A percentile compares a stretch with the other conserved stretches of the same genome.
Evolutionary conservation across 169 alveolate genomes (phyloP).

Genomic region (Plasmodium coatneyi): DNA sequence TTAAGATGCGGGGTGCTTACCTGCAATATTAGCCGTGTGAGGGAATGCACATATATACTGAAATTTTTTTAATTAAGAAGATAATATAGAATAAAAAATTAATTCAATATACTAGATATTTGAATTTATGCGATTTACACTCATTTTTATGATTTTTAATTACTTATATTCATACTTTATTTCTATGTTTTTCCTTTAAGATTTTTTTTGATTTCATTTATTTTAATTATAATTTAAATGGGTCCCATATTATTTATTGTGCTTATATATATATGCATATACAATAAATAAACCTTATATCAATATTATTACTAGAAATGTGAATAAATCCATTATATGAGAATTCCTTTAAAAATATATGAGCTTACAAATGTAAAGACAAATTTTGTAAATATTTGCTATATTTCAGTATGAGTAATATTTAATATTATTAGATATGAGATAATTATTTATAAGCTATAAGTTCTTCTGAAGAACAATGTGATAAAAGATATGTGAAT

Average conservation of each 20-base stretch:
- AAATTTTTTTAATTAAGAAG: neutral
- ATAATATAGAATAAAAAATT: neutral
- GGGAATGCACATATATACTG: neutral
- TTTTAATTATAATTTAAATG: neutral
- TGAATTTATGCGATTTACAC: neutral
- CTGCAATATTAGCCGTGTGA: neutral
- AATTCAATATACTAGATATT: neutral
- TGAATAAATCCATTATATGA: neutral
- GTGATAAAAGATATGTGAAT: neutral
- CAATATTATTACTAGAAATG: neutral
- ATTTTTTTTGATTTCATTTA: neutral
- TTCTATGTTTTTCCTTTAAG: neutral
- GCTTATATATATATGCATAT: neutral
- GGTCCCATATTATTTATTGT: neutral
- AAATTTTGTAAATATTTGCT: neutral
- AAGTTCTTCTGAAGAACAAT: neutral
- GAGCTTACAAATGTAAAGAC: neutral
- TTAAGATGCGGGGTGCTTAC: neutral
- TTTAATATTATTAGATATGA: neutral
- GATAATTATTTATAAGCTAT: neutral
- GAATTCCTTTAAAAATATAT: neutral
- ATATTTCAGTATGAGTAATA: neutral
- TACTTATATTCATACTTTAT: neutral
- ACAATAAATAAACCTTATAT: neutral
- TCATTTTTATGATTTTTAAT: neutral